Evolutionary conservation across 129 eudicot genomes (phyloP), one percentile per base, ranked within the genome.

Genomic region (carrot (Daucus carota)): DNA sequence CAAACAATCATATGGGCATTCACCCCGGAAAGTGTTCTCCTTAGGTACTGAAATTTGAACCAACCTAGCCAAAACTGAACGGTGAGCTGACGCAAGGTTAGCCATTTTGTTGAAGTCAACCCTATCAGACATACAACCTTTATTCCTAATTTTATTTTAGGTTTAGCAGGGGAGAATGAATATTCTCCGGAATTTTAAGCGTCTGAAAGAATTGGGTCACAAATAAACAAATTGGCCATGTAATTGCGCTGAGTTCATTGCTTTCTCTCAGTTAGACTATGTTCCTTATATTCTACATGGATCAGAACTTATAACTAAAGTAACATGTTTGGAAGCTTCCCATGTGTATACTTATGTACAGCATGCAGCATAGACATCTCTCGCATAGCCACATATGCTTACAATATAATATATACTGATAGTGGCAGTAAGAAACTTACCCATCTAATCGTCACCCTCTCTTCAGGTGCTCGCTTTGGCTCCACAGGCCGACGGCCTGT

Each of bases 401-500:
- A n/a, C 22, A 12, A 18, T 36, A 20, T 5, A 20, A 26, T 0
- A n/a, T 24, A 5, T 70, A 1, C 13, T 26, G 5, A 43, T 43
- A 72, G 38, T 43, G n/a, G 72, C 75, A 62, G 36, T 71, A 22
- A 68, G 83, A 29, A 73, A 45, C 90, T 82, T 91, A 94, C 98
- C 98, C 98, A 94, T 94, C 90, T 89, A 69, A 91, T 80, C 6
- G 90, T 87, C 57, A 94, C 88, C 85, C 86, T 86, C 84, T 94
- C 98, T 1, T 87, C 89, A 20, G 90, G 70, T 2, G 86, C 73
- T 80, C 82, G 80, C 75, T 84, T 91, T 28, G 85, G 72, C 54
- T 94, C 98, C 66, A 94, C 96, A n/a, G 98, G 98, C 15, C 98
- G 90, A 38, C 98, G 98, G 8, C 98, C 98, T 1, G 97, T 91